Conservation (phyloP, 441 rosid species). For the Kokia cookei region DNA sequence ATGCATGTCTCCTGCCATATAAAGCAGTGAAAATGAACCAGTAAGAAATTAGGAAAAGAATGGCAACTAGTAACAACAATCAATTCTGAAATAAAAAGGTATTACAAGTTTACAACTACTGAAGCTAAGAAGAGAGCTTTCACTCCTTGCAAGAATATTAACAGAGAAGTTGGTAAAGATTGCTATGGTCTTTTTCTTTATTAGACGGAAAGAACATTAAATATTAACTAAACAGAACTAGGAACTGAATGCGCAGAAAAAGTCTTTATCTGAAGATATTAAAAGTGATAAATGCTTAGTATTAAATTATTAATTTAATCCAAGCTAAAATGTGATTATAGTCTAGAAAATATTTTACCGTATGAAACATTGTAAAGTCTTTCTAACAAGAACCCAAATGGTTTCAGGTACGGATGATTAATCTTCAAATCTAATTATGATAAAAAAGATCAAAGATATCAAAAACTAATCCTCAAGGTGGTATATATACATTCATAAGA, state of each 20-base stretch:
- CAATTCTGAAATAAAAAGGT: background rate
- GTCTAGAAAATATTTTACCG: background rate
- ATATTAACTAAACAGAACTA: background rate
- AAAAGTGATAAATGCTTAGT: background rate
- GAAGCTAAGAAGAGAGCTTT: background rate
- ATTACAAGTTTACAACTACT: background rate
- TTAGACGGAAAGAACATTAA: background rate
- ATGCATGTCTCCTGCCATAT: slow-evolving; percentile 57
- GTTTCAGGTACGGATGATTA: background rate
- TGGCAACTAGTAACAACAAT: background rate
- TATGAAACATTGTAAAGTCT: background rate
- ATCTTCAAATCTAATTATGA: background rate
- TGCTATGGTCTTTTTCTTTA: background rate
- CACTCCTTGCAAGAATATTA: background rate
- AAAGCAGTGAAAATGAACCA: background rate
- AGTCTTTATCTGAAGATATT: background rate
- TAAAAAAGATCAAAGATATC: background rate
- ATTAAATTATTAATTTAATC: background rate
- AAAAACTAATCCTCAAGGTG: background rate
- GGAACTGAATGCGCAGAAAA: background rate
- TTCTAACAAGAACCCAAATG: background rate
- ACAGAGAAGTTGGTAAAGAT: background rate
- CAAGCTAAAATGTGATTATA: background rate
- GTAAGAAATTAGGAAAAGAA: background rate
- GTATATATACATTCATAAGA: background rate